Evolutionary conservation across 371 early-diverging fungal genomes (phyloP).

Genomic region (Rozella allomycis): DNA sequence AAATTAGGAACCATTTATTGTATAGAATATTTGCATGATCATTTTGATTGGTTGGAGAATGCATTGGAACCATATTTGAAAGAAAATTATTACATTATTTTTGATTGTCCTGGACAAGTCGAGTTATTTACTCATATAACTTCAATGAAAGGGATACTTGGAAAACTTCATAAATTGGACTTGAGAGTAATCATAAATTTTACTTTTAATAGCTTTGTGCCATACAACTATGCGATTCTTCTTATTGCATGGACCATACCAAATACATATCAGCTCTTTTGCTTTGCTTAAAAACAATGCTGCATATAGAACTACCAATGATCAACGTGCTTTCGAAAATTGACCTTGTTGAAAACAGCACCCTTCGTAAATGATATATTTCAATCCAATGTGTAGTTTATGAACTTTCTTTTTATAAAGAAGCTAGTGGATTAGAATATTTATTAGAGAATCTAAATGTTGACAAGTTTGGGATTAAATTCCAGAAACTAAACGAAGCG

Average conservation of each 20-base stretch:
- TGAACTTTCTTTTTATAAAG: constrained; percentile 77
- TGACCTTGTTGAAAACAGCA: constrained; percentile 33
- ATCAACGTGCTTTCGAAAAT: constrained; percentile 31
- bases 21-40: constrained; percentile 30
- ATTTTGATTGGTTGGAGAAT: constrained; percentile 22
- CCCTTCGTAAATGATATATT: constrained; percentile 9
- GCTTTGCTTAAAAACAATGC: constrained; percentile 24
- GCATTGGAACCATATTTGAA: constrained; percentile 6
- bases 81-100: constrained; percentile 61
- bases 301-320: constrained; percentile 27
- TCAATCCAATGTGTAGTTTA: constrained; percentile 25
- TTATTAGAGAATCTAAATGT: constrained; percentile 38
- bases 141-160: constrained; percentile 53
- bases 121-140: constrained; percentile 91
- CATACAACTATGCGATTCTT: constrained; percentile 27
- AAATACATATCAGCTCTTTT: constrained; percentile 25
- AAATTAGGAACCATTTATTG: constrained; percentile 17
- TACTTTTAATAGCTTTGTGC: constrained; percentile 9
- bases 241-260: constrained; percentile 19
- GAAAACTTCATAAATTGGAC: constrained; percentile 41
- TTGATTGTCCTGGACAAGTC: constrained; percentile 98
- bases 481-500: constrained; percentile 46
- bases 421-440: constrained; percentile 69
- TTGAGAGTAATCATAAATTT: constrained; percentile 31
- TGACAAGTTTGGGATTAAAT: constrained; percentile 39